Percentiles rank a stretch among this genome's conserved stretches.
These are phyloP conservation scores for Schizophyllum commune DNA, from an alignment of 1,284 basidiomycete species.

Conservation along the genomic window DNA sequence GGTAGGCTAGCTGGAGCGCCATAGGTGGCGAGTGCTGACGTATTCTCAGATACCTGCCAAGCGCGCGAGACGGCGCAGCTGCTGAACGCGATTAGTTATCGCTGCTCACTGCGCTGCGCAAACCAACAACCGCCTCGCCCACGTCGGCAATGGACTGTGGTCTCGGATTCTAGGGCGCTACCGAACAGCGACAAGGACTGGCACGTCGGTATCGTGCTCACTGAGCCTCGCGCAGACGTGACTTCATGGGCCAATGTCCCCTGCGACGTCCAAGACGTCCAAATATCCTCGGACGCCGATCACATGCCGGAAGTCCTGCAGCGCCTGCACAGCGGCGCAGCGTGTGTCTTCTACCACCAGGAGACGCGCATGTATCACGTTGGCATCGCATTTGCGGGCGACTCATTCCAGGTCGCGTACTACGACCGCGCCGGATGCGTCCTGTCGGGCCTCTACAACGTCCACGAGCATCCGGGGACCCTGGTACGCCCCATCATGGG, in stretches of 20 bases:
- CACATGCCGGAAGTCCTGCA: not conserved
- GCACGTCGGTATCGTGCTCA: not conserved
- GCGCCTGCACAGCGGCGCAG: slow-evolving; percentile 4
- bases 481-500: slow-evolving; percentile 5
- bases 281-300: not conserved
- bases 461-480: slow-evolving; percentile 1
- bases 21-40: no score
- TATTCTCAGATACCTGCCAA: no score
- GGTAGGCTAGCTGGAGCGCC: no score
- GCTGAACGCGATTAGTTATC: no score
- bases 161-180: no score
- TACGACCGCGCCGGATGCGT: slow-evolving; percentile 7
- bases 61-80: no score
- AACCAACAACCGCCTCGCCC: no score
- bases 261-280: not conserved
- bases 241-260: not conserved
- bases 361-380: slow-evolving; percentile 5
- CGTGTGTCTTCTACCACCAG: slow-evolving; percentile 5
- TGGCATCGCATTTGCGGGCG: not conserved
- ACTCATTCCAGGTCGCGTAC: not conserved
- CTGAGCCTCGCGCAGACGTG: not conserved
- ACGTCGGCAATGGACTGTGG: not conserved
- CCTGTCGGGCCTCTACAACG: slow-evolving; percentile 1
- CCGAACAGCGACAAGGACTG: not conserved
- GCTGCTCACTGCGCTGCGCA: no score